Evolutionary conservation across 352 stramenopile genomes (phyloP).

Genomic region (Pythium vanterpoolii): DNA sequence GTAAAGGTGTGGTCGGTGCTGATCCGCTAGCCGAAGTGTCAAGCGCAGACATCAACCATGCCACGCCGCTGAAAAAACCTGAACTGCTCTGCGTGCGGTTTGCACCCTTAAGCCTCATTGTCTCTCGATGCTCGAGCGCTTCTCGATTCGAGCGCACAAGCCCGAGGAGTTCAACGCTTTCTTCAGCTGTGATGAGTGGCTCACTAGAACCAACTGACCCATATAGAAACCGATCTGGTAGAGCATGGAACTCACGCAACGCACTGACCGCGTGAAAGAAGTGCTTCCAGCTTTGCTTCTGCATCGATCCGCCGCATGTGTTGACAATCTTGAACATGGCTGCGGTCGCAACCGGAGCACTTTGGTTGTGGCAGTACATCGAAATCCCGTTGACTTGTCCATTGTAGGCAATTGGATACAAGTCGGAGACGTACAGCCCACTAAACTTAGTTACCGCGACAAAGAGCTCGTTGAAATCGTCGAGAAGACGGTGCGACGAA

Average conservation of each 20-base stretch:
- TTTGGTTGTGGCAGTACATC: slow-evolving; percentile 70
- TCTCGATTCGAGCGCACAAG: slow-evolving; percentile 61
- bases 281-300: slow-evolving; percentile 49
- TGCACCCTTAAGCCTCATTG: slow-evolving; percentile 32
- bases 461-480: slow-evolving; percentile 67
- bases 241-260: slow-evolving; percentile 59
- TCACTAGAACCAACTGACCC: slow-evolving; percentile 10
- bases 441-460: slow-evolving; percentile 62
- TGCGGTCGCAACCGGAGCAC: slow-evolving; percentile 58
- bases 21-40: slow-evolving; percentile 32
- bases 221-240: slow-evolving; percentile 52
- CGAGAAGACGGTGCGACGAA: slow-evolving; percentile 43
- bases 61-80: slow-evolving; percentile 69
- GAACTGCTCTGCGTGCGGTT: slow-evolving; percentile 21
- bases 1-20: background rate
- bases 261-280: slow-evolving; percentile 62
- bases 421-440: slow-evolving; percentile 47
- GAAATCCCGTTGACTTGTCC: slow-evolving; percentile 46
- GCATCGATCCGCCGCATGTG: slow-evolving; percentile 53
- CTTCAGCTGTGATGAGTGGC: slow-evolving; percentile 33
- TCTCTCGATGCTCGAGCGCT: slow-evolving; percentile 44
- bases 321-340: slow-evolving; percentile 65
- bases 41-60: slow-evolving; percentile 69
- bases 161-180: slow-evolving; percentile 53
- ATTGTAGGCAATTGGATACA: slow-evolving; percentile 64